Evolutionary conservation across 208 protist species (phyloP).

Genomic region (Crithidia fasciculata): DNA sequence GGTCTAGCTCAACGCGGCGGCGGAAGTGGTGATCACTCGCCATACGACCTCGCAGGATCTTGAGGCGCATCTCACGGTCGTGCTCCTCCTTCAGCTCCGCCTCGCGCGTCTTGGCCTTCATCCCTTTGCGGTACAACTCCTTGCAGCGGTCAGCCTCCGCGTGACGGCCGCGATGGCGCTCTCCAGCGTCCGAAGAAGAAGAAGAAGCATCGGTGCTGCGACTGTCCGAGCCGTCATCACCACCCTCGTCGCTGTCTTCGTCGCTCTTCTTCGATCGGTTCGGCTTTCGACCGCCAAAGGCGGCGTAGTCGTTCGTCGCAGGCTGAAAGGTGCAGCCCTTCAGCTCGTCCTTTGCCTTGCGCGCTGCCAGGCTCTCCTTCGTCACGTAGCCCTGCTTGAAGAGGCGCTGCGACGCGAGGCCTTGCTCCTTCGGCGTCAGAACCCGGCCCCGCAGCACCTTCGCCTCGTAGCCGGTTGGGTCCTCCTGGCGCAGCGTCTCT

Average conservation of each 20-base stretch:
- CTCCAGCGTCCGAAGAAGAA: not conserved
- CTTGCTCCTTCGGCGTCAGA: conserved; percentile 45
- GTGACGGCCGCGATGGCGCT: not conserved
- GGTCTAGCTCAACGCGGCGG: conserved; percentile 85
- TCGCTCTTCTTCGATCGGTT: not conserved
- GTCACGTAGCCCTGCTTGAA: conserved; percentile 44
- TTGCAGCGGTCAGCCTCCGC: conserved; percentile 40
- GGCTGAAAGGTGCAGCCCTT: conserved; percentile 62
- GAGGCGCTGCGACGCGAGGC: conserved; percentile 45
- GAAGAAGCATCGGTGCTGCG: not conserved
- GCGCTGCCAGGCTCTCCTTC: conserved; percentile 42
- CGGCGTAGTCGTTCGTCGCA: conserved; percentile 38
- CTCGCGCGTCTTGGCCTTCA: conserved; percentile 28
- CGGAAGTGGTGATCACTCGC: conserved; percentile 86
- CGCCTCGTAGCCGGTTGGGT: conserved; percentile 33
- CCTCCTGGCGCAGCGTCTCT: conserved; percentile 38
- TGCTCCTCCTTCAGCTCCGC: conserved; percentile 41
- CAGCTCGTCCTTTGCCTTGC: conserved; percentile 38
- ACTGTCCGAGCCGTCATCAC: not conserved
- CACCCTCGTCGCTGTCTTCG: not conserved
- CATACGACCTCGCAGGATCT: conserved; percentile 70
- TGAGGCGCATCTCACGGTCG: conserved; percentile 42
- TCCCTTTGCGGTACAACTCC: conserved; percentile 54
- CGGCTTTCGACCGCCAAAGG: not conserved
- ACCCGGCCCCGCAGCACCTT: conserved; percentile 40